Evolutionary conservation across 257 asterid genomes (phyloP), one percentile per base, ranked within the genome.

Genomic region (Solanum neorickii): DNA sequence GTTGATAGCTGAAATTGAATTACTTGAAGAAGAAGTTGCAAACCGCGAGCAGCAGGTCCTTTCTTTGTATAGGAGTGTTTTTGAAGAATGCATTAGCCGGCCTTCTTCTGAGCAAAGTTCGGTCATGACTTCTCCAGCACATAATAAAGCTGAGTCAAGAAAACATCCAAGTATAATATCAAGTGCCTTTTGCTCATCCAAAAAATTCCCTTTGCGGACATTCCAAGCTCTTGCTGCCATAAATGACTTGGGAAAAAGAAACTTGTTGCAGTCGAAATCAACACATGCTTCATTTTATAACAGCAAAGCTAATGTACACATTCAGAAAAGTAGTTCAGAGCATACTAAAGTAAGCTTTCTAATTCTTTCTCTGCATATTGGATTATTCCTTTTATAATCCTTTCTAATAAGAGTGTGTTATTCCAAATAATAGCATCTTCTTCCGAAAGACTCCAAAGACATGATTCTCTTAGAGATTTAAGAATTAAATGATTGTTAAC

Each of bases 101-200:
- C 87, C 94, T 60, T 80, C 93, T 83, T 93, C 96, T 83, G 94
- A 90, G 89, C 96, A 91, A 86, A 87, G 87, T 87, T 93, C 96
- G 0, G 94, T 90, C 35, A 84, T 89, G 86, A 65, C 91, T 80
- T 93, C 96, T 86, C 96, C 96, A 16, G 93, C 93, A 56, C 96
- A 91, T 88, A 86, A 44, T 80, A 93, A 91, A 89, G 89, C 44
- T 47, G 94, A 91, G 72, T 49, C 93, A 29, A 92, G 96, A 87
- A 93, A 89, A 86, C 96, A 93, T 73, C 96, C 96, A n/a, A 92
- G 94, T 86, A 89, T 93, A 82, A 93, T 93, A 83, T 91, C 94
- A 69, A 92, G 94, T 84, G 90, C 94, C 47, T 93, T 93, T 86
- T 93, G 96, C 89, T 93, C 94, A 12, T 91, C 96, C 41, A 92